Conservation (phyloP, 1,139 yeast species). For the Yamadazyma diospyri region DNA sequence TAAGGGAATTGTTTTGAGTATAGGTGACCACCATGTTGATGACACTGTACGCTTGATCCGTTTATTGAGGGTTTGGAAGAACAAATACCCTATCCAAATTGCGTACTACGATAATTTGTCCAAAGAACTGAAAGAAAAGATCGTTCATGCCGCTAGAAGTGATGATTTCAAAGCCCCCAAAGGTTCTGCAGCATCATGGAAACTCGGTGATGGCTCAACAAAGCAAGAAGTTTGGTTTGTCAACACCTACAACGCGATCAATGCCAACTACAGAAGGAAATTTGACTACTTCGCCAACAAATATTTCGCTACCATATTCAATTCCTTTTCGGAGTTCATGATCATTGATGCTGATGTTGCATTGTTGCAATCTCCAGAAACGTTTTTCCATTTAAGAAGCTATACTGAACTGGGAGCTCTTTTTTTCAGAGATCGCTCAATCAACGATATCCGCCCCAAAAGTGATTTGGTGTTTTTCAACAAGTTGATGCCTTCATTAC, state of each 20-base stretch:
- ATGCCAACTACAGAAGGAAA: slow-evolving; percentile 21
- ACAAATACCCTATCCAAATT: slow-evolving; percentile 52
- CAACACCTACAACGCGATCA: slow-evolving; percentile 25
- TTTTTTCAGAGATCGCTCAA: slow-evolving; percentile 30
- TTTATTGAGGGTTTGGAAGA: slow-evolving; percentile 42
- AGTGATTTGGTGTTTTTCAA: slow-evolving; percentile 25
- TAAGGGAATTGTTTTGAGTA: slow-evolving; percentile 50
- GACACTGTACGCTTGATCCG: slow-evolving; percentile 44
- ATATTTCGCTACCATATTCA: slow-evolving; percentile 30
- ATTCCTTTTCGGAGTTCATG: slow-evolving; percentile 32
- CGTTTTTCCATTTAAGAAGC: slow-evolving; percentile 25
- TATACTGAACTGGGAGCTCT: slow-evolving; percentile 27
- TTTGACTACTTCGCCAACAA: slow-evolving; percentile 27
- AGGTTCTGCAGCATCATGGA: slow-evolving; percentile 18
- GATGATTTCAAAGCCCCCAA: slow-evolving; percentile 21
- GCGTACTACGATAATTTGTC: slow-evolving; percentile 38
- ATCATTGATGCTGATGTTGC: slow-evolving; percentile 36
- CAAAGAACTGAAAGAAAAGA: slow-evolving; percentile 19
- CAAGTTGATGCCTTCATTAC: slow-evolving; percentile 26
- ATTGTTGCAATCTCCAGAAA: slow-evolving; percentile 25
- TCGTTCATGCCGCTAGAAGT: slow-evolving; percentile 29
- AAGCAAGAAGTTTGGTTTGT: slow-evolving; percentile 38
- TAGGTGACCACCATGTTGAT: slow-evolving; percentile 39
- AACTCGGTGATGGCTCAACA: slow-evolving; percentile 22
- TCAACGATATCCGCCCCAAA: slow-evolving; percentile 24